Percentiles rank a stretch among this genome's conserved stretches.
Evolutionary conservation across 805 yeast species (phyloP).

Genomic region (Saturnispora besseyi): DNA sequence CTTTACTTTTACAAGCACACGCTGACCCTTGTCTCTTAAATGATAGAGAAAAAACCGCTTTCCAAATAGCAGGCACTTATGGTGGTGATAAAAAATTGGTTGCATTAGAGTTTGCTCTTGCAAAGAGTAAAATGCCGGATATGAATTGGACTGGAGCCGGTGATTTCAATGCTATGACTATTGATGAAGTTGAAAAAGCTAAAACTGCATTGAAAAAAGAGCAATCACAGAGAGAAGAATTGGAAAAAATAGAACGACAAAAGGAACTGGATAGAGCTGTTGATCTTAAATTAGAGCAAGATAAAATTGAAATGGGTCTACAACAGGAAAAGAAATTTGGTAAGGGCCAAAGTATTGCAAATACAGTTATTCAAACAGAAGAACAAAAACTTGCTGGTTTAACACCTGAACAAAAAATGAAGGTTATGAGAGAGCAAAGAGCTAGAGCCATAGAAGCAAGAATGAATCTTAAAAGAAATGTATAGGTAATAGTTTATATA

Average conservation of each 20-base stretch:
- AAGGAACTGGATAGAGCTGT: background rate
- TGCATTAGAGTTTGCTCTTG: conserved; percentile 60
- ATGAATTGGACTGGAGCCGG: conserved; percentile 47
- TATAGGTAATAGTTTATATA: background rate
- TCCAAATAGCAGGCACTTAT: conserved; percentile 43
- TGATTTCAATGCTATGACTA: conserved; percentile 52
- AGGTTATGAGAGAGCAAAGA: conserved; percentile 85
- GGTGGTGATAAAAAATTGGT: conserved; percentile 46
- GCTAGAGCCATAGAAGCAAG: conserved; percentile 97
- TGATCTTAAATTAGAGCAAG: background rate
- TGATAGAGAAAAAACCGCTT: conserved; percentile 52
- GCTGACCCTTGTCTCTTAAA: conserved; percentile 61
- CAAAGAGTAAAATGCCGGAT: conserved; percentile 32
- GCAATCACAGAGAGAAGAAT: background rate
- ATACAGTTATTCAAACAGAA: conserved; percentile 17
- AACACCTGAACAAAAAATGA: conserved; percentile 62
- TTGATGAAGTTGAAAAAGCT: conserved; percentile 42
- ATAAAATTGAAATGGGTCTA: background rate
- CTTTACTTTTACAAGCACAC: conserved; percentile 52
- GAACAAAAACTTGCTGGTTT: conserved; percentile 49
- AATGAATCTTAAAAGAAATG: conserved; percentile 27
- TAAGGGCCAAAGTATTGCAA: conserved; percentile 29
- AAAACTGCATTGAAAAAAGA: conserved; percentile 11
- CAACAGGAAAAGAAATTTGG: conserved; percentile 19
- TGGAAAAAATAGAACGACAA: background rate